Base-by-base conservation (phyloP, 164 flowering plant genomes). In the Annona cherimola region DNA sequence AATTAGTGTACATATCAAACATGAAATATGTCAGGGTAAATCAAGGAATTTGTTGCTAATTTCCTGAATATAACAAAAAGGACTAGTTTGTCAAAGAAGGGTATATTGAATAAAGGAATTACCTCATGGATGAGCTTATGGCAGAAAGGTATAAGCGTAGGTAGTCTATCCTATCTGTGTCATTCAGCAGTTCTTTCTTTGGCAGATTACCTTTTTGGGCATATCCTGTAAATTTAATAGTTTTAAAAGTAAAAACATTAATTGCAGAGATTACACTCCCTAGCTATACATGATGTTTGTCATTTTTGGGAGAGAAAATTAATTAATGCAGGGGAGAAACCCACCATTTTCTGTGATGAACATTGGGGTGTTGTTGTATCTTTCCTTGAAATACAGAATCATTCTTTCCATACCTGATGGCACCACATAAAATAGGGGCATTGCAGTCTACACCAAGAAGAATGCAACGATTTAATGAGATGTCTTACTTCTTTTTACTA, bases 271-370 rank as follows among this genome's bases (percentile, higher is more conserved):
- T 4, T 46, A 46, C n/a, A 46, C 4, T 4, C 11, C 11, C 11
- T 4, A 46, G 11, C 4, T 4, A 46, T 4, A 46, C 4, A 11
- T 46, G 11, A 46, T 4, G 11, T 4, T 11, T 4, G 11, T 4
- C 55, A 4, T 46, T 4, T 46, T 4, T 46, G 4, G 4, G n/a
- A n/a, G n/a, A n/a, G n/a, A n/a, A n/a, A n/a, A n/a, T n/a, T n/a
- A n/a, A n/a, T n/a, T n/a, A n/a, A n/a, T n/a, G n/a, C n/a, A n/a
- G n/a, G n/a, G n/a, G n/a, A n/a, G n/a, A n/a, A n/a, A 5, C 57
- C 14, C 19, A 77, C 80, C 80, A 77, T 77, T 77, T 70, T 77
- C 80, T 41, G 80, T 77, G 19, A 77, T 63, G 63, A 59, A 77
- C 63, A 77, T 74, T 2, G 80, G 80, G 18, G 41, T 60, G 26